Conservation (phyloP, 179 eudicot species). For the Spergularia azorica region DNA sequence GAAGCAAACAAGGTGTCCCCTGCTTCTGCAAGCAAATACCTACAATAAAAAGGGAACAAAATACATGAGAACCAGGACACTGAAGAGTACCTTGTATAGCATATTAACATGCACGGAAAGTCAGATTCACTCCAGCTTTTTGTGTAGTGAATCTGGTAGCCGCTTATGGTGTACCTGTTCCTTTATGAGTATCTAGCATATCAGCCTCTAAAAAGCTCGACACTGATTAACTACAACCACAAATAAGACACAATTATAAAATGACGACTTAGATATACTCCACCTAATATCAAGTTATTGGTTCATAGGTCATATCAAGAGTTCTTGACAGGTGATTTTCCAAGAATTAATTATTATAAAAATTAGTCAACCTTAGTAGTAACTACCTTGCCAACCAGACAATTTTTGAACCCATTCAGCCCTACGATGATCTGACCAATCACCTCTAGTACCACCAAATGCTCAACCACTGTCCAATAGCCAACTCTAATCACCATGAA, state of each 20-base stretch:
- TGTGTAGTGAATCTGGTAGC: neutral
- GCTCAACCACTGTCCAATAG: neutral
- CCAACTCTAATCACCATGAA: neutral
- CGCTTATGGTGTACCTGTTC: neutral
- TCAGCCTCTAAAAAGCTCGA: neutral
- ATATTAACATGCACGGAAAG: neutral
- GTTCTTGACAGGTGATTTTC: neutral
- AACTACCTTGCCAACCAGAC: neutral
- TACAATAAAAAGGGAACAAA: constrained; percentile 32
- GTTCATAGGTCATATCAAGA: neutral
- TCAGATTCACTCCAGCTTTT: neutral
- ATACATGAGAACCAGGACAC: neutral
- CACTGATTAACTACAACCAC: neutral
- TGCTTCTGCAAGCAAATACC: constrained; percentile 93
- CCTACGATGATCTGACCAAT: neutral
- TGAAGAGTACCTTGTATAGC: constrained; percentile 4
- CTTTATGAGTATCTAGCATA: neutral
- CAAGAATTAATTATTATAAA: neutral
- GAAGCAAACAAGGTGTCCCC: constrained; percentile 98
- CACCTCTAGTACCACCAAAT: neutral
- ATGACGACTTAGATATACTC: neutral
- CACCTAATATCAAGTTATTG: neutral
- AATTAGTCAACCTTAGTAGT: neutral
- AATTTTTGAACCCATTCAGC: neutral
- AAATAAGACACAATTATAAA: neutral